phyloP scores from a whole-genome alignment of 345 rosid species.

The Eutrema yunnanense region DNA sequence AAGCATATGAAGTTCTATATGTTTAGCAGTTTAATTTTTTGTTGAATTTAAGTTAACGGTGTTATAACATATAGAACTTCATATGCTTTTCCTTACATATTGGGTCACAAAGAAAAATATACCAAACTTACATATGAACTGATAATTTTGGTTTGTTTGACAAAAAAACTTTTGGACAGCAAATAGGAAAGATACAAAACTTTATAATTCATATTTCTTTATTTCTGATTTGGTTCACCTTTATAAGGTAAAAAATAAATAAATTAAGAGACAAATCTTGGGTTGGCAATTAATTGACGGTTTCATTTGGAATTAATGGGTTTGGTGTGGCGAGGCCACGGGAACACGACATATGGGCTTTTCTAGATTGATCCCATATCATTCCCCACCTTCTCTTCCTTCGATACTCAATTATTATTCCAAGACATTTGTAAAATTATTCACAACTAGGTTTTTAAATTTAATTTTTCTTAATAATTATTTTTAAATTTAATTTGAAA shows the following conservation, averaged over 20 bases:
- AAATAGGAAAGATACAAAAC: no score
- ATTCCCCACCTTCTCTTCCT: conserved; percentile 18
- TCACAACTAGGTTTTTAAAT: no score
- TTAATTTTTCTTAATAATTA: no score
- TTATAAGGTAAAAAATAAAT: neutral
- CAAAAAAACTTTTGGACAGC: no score
- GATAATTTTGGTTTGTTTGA: no score
- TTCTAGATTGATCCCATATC: conserved; percentile 16
- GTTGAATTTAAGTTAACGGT: neutral
- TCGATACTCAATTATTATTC: neutral
- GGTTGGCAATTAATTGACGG: conserved; percentile 24
- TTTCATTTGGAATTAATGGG: conserved; percentile 18
- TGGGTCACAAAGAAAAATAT: neutral
- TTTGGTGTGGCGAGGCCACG: conserved; percentile 25
- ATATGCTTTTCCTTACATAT: neutral
- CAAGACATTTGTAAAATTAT: no score
- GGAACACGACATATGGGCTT: conserved; percentile 29
- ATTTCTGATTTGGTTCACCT: neutral
- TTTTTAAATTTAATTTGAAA: no score
- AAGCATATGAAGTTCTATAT: no score
- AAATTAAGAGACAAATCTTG: conserved; percentile 20
- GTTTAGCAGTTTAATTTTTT: neutral
- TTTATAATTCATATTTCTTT: no score
- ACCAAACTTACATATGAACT: no score
- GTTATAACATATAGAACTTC: neutral